phyloP scores from a whole-genome alignment of 164 flowering plant genomes.

The Magnolia sinica region DNA sequence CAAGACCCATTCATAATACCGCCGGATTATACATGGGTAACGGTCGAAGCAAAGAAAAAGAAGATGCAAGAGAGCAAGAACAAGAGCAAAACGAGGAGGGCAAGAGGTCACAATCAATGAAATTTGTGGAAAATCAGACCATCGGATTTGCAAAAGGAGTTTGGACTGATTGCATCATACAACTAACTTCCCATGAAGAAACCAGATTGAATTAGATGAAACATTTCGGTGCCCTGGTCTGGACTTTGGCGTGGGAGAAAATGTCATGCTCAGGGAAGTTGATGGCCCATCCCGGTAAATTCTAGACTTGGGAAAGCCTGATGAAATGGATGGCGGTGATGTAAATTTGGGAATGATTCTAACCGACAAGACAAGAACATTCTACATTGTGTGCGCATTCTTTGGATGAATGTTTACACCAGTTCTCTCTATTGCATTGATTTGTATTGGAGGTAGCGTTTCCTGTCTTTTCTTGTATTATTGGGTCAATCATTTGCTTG shows the following conservation, averaged over 20 bases:
- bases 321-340: background rate
- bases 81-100: slow-evolving; percentile 61
- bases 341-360: slow-evolving; percentile 16
- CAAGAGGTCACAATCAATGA: slow-evolving; percentile 32
- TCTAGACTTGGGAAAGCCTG: too few species aligned
- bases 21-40: slow-evolving; percentile 70
- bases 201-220: background rate
- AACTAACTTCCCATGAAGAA: background rate
- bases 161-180: background rate
- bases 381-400: background rate
- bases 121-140: background rate
- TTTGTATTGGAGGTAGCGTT: background rate
- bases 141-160: too few species aligned
- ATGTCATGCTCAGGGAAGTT: background rate
- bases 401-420: slow-evolving; percentile 6
- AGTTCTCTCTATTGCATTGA: background rate
- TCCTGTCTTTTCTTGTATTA: background rate
- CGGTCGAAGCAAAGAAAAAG: slow-evolving; percentile 82
- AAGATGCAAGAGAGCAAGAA: slow-evolving; percentile 77
- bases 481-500: background rate
- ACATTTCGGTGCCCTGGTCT: background rate
- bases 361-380: background rate
- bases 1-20: slow-evolving; percentile 87
- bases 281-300: background rate
- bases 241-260: background rate